A percentile compares a stretch with the other conserved stretches of the same genome.
phyloP scores from a whole-genome alignment of 495 filamentous ascomycete species.

The Xylaria bambusicola region DNA sequence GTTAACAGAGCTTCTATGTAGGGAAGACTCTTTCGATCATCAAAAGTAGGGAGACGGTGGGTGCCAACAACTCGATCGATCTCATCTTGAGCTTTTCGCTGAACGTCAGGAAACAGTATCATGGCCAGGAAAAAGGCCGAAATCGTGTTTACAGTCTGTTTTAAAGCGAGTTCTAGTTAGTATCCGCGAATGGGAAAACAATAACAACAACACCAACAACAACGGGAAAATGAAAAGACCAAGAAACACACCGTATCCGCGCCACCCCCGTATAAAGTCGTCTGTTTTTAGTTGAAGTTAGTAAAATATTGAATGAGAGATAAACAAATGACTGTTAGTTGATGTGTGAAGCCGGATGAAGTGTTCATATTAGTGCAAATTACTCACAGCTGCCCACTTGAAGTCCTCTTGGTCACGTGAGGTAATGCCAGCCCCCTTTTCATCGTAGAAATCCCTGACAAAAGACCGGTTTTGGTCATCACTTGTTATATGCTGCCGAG shows the following conservation, averaged over 20 bases:
- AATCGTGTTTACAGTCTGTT: constrained; percentile 17
- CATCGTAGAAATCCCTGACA: constrained; percentile 26
- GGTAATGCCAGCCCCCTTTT: constrained; percentile 30
- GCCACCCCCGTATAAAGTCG: constrained; percentile 44
- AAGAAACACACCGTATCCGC: constrained; percentile 42
- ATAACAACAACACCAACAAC: no score
- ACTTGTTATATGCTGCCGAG: constrained; percentile 37
- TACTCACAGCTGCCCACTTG: constrained; percentile 42
- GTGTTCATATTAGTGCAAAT: no score
- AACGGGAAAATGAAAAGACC: no score
- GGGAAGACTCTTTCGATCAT: constrained; percentile 30
- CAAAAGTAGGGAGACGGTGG: constrained; percentile 27
- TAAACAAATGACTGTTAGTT: background rate
- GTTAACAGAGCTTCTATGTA: constrained; percentile 32
- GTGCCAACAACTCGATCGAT: constrained; percentile 34
- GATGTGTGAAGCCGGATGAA: no score
- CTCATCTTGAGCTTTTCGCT: constrained; percentile 30
- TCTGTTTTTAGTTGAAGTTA: background rate
- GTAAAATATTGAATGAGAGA: background rate
- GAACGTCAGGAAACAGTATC: constrained; percentile 31
- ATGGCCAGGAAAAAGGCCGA: constrained; percentile 28
- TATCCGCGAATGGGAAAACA: background rate
- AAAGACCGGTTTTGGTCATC: constrained; percentile 34
- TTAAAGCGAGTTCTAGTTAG: background rate
- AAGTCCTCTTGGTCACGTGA: constrained; percentile 14